Evolutionary conservation across 169 alveolate genomes (phyloP), one percentile per base, ranked within the genome.

Genomic region (Cyclospora cayetanensis): DNA sequence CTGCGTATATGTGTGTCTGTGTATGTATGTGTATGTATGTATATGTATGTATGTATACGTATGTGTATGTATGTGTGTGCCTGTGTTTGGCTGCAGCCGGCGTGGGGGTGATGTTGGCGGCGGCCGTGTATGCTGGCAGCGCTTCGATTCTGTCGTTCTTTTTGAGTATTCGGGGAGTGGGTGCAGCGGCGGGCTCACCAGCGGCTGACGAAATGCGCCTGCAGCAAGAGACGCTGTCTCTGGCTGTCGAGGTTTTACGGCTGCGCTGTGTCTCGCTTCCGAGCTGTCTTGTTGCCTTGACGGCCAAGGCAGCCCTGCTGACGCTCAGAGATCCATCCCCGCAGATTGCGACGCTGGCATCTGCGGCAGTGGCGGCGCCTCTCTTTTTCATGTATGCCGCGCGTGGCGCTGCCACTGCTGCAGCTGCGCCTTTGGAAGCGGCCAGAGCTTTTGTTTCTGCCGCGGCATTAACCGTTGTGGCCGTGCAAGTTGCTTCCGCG

Each of bases 241-340:
- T 79, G 12, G 41, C 89, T 20, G 46, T 27, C 37, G 55, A 11
- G 35, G 46, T 55, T 35, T 25, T 79, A 5, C 34, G 37, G 43
- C 3, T 79, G 15, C 89, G 89, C 11, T 34, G 55, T 4, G 35
- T 50, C 35, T 46, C 89, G 20, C 89, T 79, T 18, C 89, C 89
- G 4, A 50, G 46, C 34, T 25, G 46, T 18, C 20, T 79, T 22
- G 20, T 79, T 22, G 15, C 74, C 0, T 35, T 79, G 29, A 29
- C 89, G 35, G 46, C 72, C 5, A 79, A 79, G 18, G 89, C 74
- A 5, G 74, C 89, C 12, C 50, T 79, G 22, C 50, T 79, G 29
- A 29, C 89, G 3, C 72, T 79, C 27, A 35, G 74, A 18, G 89
- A 79, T 22, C 52, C 46, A 1, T 35, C 20, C 7, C 89, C 89